Percentiles rank a stretch among this genome's conserved stretches.
Conservation (phyloP, 352 stramenopile genomes). For the Phytopythium delawarense region DNA sequence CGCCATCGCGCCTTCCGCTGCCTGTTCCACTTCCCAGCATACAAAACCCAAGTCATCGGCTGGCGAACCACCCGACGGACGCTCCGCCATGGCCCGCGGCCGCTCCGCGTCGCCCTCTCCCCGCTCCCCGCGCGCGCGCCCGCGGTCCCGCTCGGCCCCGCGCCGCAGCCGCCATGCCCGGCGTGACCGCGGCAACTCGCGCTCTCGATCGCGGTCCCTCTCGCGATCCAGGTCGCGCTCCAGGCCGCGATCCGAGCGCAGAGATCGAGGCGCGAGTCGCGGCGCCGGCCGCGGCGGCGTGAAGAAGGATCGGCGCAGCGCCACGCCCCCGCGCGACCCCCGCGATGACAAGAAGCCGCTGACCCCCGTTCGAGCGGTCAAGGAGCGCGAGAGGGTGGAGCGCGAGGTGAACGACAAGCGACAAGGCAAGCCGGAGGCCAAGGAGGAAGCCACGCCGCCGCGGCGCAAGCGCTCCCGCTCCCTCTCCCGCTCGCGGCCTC, state of each 20-base stretch:
- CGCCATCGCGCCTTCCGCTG: too few species aligned
- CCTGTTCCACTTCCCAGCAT: background rate
- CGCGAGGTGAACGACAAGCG: background rate
- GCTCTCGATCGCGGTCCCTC: slow-evolving; percentile 21
- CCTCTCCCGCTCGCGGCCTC: background rate
- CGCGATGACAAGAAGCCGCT: background rate
- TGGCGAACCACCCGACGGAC: background rate
- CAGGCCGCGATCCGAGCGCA: background rate
- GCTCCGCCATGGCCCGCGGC: slow-evolving; percentile 2
- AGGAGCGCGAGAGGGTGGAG: background rate
- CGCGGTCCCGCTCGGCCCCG: background rate
- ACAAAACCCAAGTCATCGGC: slow-evolving; percentile 1
- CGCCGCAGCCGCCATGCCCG: background rate
- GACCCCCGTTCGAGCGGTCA: too few species aligned
- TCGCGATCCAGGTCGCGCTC: slow-evolving; percentile 1
- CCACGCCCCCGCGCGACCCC: background rate
- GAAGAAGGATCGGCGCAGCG: background rate
- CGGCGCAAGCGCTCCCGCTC: background rate
- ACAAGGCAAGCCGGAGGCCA: background rate
- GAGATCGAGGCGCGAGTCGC: slow-evolving; percentile 8
- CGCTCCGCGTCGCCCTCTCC: slow-evolving; percentile 14
- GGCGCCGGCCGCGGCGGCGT: slow-evolving; percentile 12
- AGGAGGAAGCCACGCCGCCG: background rate
- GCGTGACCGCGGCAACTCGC: slow-evolving; percentile 4
- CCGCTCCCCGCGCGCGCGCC: background rate